Evolutionary conservation across 495 filamentous ascomycete species (phyloP), one percentile per base, ranked within the genome.

Genomic region (Pyrenula massariospora): DNA sequence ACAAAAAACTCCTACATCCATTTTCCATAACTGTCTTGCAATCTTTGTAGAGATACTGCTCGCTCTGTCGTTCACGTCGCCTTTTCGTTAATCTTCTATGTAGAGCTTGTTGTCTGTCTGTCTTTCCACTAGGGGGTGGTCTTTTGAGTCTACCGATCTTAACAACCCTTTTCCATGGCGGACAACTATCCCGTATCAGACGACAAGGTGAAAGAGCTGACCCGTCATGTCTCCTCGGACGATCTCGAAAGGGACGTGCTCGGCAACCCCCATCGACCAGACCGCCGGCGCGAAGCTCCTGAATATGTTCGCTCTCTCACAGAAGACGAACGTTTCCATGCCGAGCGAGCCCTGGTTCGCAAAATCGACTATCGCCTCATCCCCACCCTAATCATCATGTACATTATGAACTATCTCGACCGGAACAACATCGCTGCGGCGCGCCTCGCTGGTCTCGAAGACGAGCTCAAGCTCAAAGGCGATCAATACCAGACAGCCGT

Each of bases 361-460:
- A 88, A 85, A 64, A 84, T 88, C 24, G 85, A 88, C 64, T 49
- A 80, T 0, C 68, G 82, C 19, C 60, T 76, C 5, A 65, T 89
- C 58, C 85, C 85, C 11, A 80, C 82, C 69, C 66, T 85, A 42
- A 78, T 85, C 56, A 59, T 86, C 56, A 86, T 87, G 81, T 90
- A 91, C 63, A 87, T 91, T 60, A 68, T 91, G 63, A 91, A 91
- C 63, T 93, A 90, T 66, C 73, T 91, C 57, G 88, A 91, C 66
- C 77, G 88, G 59, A 81, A 82, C 61, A 78, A 82, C 52, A 80
- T 77, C 54, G 78, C 76, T 12, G 68, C 77, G 10, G 78, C 77
- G 47, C 65, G 75, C 50, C 57, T 83, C 50, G 78, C 77, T 2
- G 79, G 78, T 11, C 60, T 84, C 24, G 70, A 78, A 54, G 63